A percentile compares a stretch with the other conserved stretches of the same genome.
phyloP scores from a whole-genome alignment of 108 stramenopile species.

The Seminavis robusta region DNA sequence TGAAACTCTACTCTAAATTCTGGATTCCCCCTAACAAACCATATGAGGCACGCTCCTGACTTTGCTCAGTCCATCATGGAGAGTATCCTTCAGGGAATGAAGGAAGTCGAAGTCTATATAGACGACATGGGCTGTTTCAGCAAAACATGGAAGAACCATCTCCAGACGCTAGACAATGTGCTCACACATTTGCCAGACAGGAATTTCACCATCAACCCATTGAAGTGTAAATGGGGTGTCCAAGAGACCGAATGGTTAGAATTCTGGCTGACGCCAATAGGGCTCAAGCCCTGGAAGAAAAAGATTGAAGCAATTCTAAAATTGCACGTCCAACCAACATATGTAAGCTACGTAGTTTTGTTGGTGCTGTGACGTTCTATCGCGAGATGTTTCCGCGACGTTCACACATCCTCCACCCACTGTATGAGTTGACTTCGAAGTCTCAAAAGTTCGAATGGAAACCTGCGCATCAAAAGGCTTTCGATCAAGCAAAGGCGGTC shows the following conservation, averaged over 20 bases:
- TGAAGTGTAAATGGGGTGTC: conserved; percentile 54
- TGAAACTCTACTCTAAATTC: too few relatives aligned
- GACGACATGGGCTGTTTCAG: conserved; percentile 45
- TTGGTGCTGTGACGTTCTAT: conserved; percentile 47
- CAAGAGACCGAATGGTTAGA: conserved; percentile 60
- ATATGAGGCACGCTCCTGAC: too few relatives aligned
- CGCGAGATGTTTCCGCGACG: conserved; percentile 41
- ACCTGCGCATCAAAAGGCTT: conserved; percentile 24
- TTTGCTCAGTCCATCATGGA: conserved; percentile 36
- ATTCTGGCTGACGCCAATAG: conserved; percentile 46
- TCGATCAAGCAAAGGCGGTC: conserved; percentile 19
- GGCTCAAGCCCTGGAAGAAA: conserved; percentile 46
- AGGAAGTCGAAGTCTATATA: conserved; percentile 35
- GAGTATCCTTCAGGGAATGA: conserved; percentile 14
- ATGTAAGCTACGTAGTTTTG: conserved; percentile 27
- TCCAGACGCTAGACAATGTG: conserved; percentile 8
- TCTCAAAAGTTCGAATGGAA: conserved; percentile 33
- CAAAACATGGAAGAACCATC: conserved; percentile 26
- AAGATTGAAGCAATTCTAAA: conserved; percentile 33
- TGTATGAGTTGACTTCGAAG: not conserved
- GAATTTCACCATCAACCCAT: conserved; percentile 41
- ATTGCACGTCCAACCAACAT: conserved; percentile 18
- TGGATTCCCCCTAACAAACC: too few relatives aligned
- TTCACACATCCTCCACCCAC: conserved; percentile 41
- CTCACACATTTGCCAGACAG: conserved; percentile 9